A percentile compares a stretch with the other conserved stretches of the same genome.
Evolutionary conservation across 148 eudicot genomes (phyloP).

Genomic region (Pouteria glomerata): DNA sequence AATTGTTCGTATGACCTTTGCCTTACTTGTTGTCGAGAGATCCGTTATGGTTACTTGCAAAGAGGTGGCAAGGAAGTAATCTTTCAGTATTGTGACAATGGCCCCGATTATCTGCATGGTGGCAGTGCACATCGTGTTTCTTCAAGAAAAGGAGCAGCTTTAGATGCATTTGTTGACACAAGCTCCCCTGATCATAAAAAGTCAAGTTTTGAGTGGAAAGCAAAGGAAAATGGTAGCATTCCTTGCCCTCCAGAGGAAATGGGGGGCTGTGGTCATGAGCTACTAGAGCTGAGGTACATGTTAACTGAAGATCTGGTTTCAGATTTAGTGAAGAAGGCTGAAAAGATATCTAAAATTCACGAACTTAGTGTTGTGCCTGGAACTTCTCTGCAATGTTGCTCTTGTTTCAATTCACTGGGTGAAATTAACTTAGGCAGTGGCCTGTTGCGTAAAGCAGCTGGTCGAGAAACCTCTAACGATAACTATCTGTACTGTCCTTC

Average conservation of each 20-base stretch:
- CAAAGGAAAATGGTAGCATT: conserved; percentile 31
- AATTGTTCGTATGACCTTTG: conserved; percentile 39
- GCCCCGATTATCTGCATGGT: conserved; percentile 24
- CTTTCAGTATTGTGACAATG: conserved; percentile 23
- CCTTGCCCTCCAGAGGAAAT: conserved; percentile 27
- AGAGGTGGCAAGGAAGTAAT: neutral
- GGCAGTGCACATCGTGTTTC: neutral
- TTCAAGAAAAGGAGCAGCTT: neutral
- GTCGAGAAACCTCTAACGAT: conserved; percentile 35
- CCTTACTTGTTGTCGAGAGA: conserved; percentile 33
- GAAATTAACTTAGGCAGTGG: conserved; percentile 7
- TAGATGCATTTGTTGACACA: neutral
- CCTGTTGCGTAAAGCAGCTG: conserved; percentile 36
- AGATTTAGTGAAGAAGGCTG: conserved; percentile 26
- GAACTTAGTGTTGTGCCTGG: conserved; percentile 17
- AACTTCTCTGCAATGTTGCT: conserved; percentile 14
- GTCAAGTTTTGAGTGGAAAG: conserved; percentile 29
- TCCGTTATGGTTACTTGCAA: neutral
- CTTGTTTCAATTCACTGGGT: conserved; percentile 20
- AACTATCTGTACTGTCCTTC: conserved; percentile 40
- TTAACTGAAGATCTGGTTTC: conserved; percentile 28
- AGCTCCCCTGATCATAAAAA: neutral
- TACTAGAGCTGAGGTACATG: conserved; percentile 34
- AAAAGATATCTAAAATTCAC: conserved; percentile 19
- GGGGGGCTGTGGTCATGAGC: conserved; percentile 19